Conservation (phyloP, 2,329 filamentous ascomycete genomes). For the Zymoseptoria crescenta region DNA sequence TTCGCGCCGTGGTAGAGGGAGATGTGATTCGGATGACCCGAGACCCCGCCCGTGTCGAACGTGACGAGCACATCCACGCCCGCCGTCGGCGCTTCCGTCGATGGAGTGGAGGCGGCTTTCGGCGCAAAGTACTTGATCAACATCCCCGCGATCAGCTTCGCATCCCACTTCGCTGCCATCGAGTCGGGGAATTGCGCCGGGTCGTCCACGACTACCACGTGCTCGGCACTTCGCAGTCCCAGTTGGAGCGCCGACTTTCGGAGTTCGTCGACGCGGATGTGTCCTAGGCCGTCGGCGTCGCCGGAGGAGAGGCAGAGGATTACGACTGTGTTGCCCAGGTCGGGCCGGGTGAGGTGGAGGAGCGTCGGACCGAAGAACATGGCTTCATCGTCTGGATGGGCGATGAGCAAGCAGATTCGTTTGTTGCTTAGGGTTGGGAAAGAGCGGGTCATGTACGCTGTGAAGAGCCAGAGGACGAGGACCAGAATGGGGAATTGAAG, state of each 20-base stretch:
- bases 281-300: constrained; percentile 81
- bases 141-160: constrained; percentile 59
- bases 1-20: constrained; percentile 77
- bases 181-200: constrained; percentile 77
- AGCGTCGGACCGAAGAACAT: constrained; percentile 98
- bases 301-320: constrained; percentile 88
- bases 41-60: constrained; percentile 77
- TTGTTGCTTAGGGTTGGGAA: constrained; percentile 69
- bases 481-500: constrained; percentile 35
- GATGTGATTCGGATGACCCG: constrained; percentile 86
- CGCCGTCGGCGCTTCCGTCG: constrained; percentile 40
- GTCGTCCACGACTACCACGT: constrained; percentile 80
- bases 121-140: constrained; percentile 69
- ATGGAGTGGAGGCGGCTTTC: constrained; percentile 40
- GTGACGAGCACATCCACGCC: constrained; percentile 78
- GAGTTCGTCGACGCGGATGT: constrained; percentile 74
- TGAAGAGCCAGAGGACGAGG: constrained; percentile 41
- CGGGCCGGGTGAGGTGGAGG: constrained; percentile 71
- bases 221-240: constrained; percentile 64
- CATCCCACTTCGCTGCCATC: constrained; percentile 73
- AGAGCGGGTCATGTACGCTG: constrained; percentile 37
- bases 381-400: constrained; percentile 95
- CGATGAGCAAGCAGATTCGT: constrained; percentile 85
- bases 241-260: constrained; percentile 69
- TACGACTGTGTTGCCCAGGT: constrained; percentile 81